Percentiles rank a stretch among this genome's conserved stretches.
Conservation (phyloP, 164 flowering plant species). For the Cinnamomum chago region DNA sequence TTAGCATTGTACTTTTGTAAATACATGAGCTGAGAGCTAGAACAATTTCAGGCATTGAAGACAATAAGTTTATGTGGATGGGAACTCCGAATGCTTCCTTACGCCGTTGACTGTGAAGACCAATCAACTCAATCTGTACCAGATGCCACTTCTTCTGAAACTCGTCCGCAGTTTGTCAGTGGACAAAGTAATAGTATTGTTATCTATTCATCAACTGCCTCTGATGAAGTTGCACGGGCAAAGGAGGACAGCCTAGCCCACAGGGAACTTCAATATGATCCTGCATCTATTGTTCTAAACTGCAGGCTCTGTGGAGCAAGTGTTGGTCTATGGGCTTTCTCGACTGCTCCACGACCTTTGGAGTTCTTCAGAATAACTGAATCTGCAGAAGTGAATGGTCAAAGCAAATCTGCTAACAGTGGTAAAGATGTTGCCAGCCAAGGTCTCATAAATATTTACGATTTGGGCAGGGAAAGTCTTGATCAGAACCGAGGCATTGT, state of each 20-base stretch:
- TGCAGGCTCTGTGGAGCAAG: conserved; percentile 90
- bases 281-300: conserved; percentile 72
- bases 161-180: conserved; percentile 18
- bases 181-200: conserved; percentile 21
- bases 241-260: conserved; percentile 17
- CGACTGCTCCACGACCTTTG: conserved; percentile 54
- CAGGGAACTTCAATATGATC: conserved; percentile 39
- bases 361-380: conserved; percentile 66
- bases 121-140: conserved; percentile 25
- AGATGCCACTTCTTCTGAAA: conserved; percentile 18
- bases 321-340: conserved; percentile 86
- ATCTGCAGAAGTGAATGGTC: conserved; percentile 37
- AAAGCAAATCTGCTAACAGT: conserved; percentile 15
- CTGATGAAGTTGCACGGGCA: conserved; percentile 23
- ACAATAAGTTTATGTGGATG: conserved; percentile 91
- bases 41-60: conserved; percentile 67
- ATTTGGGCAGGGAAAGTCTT: neutral
- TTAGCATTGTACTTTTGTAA: neutral
- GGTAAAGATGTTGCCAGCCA: conserved; percentile 9
- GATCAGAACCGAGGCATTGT: conserved; percentile 4
- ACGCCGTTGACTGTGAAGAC: conserved; percentile 59
- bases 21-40: conserved; percentile 6
- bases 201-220: conserved; percentile 17
- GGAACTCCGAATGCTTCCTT: conserved; percentile 75
- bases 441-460: neutral